Percentiles rank a stretch among this genome's conserved stretches.
Conservation (phyloP, 345 rosid species). For the Pseudoturritis turrita region DNA sequence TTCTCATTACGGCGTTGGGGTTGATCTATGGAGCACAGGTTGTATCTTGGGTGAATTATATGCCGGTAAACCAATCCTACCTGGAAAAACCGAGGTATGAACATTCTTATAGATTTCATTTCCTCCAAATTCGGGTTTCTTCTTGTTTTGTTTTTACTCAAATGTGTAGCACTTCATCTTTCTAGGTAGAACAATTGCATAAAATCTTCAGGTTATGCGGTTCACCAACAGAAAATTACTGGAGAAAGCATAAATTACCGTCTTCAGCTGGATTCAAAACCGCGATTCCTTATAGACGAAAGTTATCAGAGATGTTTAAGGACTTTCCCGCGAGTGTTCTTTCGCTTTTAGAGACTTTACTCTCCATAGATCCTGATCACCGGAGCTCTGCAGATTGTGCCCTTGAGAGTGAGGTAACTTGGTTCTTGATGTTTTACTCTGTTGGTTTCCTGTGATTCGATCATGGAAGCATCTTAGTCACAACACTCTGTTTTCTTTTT, state of each 20-base stretch:
- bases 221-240: conserved; percentile 79
- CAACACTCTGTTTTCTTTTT: conserved; percentile 8
- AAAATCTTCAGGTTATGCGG: conserved; percentile 94
- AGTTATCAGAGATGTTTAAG: conserved; percentile 60
- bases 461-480: neutral
- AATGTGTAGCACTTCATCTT: neutral
- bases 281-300: conserved; percentile 74
- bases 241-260: conserved; percentile 67
- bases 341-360: conserved; percentile 83
- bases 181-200: conserved; percentile 92
- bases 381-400: conserved; percentile 31
- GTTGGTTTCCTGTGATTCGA: neutral
- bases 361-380: conserved; percentile 78
- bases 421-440: neutral
- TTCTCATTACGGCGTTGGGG: conserved; percentile 63
- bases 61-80: conserved; percentile 77
- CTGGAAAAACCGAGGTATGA: conserved; percentile 88
- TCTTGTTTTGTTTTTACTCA: neutral
- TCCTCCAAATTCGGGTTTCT: neutral
- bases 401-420: conserved; percentile 29
- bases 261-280: conserved; percentile 78
- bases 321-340: conserved; percentile 72
- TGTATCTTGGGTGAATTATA: conserved; percentile 91
- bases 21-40: conserved; percentile 96
- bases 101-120: neutral